phyloP scores from a whole-genome alignment of 2,329 filamentous ascomycete species.

The Neopestalotiopsis sp. region DNA sequence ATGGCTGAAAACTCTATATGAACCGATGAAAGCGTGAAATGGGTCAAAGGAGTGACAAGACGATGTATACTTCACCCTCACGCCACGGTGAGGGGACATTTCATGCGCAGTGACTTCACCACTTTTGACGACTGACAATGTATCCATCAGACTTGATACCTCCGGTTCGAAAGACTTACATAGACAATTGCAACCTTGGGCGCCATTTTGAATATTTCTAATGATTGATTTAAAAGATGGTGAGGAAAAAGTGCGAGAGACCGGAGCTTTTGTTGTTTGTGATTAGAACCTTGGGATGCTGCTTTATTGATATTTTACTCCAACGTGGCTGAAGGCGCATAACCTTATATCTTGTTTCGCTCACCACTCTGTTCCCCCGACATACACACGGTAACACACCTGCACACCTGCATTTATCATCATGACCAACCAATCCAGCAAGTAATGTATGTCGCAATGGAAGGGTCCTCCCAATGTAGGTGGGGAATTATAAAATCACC shows the following conservation, averaged over 20 bases:
- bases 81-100: background rate
- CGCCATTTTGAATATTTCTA: conserved; percentile 25
- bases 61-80: background rate
- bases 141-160: conserved; percentile 1
- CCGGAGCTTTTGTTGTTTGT: background rate
- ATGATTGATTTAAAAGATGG: background rate
- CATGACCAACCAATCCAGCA: background rate
- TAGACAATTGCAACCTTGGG: conserved; percentile 12
- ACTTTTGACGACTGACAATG: background rate
- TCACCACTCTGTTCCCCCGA: background rate
- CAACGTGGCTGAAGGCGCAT: background rate
- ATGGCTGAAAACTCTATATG: background rate
- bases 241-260: background rate
- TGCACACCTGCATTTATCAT: conserved; percentile 1
- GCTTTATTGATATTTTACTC: background rate
- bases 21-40: background rate
- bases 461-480: background rate
- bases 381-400: background rate
- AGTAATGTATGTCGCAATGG: background rate
- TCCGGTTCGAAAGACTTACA: background rate
- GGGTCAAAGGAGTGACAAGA: background rate
- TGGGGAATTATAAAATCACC: background rate
- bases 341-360: conserved; percentile 8
- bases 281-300: background rate
- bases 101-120: background rate